Evolutionary conservation across 768 basidiomycete species (phyloP), one percentile per base, ranked within the genome.

Genomic region (Tricholomella constricta): DNA sequence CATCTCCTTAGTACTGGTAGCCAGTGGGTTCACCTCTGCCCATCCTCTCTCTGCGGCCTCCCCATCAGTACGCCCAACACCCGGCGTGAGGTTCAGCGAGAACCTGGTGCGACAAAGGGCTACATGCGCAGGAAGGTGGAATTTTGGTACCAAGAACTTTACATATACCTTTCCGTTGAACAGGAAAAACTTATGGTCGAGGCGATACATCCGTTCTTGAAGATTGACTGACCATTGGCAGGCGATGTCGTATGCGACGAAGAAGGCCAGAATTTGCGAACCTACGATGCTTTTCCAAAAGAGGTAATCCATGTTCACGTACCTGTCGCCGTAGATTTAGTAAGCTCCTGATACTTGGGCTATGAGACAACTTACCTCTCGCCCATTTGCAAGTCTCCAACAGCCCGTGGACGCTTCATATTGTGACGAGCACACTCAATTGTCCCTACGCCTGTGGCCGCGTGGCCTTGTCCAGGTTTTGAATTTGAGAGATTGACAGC

Each of bases 361-460:
- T 17, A 44, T 8, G 11, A 43, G 51, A 9, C 2, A 15, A 9
- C 59, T 2, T 59, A 70, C 72, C 65, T 48, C 62, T 75, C 68
- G 0, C 70, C 69, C 7, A 60, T 51, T 32, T 71, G 69, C 3
- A 72, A 58, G 55, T 70, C 64, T 1, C 63, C 69, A 12, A 69
- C 54, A 2, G 57, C 55, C 26, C 36, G 51, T 2, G 69, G 65
- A 0, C 56, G 56, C 6, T 67, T 63, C 57, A 71, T 58, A 20
- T 71, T 61, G 48, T 72, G 70, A 0, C 65, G 57, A 0, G 65
- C 48, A 36, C 73, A 73, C 10, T 56, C 59, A 14, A 63, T 63
- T 3, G 57, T 60, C 3, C 62, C 68, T 1, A 70, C 51, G 0
- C 71, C 70, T 4, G 65, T 62, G 0, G 59, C 57, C 1, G 61